Evolutionary conservation across 257 asterid genomes (phyloP).

Genomic region (Henckelia pumila): DNA sequence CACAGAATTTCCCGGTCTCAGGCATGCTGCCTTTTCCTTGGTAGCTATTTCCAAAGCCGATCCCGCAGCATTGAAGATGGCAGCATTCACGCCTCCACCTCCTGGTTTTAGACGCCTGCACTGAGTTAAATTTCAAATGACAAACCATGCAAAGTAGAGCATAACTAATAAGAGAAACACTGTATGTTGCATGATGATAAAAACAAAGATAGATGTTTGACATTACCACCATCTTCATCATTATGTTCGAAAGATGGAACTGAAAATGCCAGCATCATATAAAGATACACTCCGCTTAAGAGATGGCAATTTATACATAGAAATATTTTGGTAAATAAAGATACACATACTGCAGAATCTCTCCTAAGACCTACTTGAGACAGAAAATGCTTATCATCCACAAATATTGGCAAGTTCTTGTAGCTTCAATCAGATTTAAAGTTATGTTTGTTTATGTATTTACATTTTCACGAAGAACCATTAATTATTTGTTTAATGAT

Average conservation of each 20-base stretch:
- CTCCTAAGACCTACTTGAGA: no score
- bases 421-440: no score
- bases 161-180: constrained; percentile 21
- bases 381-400: no score
- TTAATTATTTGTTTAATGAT: no score
- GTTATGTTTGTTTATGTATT: no score
- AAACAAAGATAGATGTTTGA: not conserved
- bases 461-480: no score
- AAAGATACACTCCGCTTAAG: no score
- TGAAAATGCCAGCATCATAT: no score
- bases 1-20: constrained; percentile 69
- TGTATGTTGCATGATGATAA: constrained; percentile 2
- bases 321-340: no score
- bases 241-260: not conserved
- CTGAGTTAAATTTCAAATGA: constrained; percentile 39
- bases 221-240: not conserved
- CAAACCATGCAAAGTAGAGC: constrained; percentile 23
- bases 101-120: constrained; percentile 87
- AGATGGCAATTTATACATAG: no score
- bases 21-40: constrained; percentile 61
- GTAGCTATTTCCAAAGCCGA: constrained; percentile 68
- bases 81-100: constrained; percentile 96
- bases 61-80: constrained; percentile 84
- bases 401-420: no score
- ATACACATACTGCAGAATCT: no score